Evolutionary conservation across 2,329 filamentous ascomycete species (phyloP).

Genomic region (Scytalidium lignicola): DNA sequence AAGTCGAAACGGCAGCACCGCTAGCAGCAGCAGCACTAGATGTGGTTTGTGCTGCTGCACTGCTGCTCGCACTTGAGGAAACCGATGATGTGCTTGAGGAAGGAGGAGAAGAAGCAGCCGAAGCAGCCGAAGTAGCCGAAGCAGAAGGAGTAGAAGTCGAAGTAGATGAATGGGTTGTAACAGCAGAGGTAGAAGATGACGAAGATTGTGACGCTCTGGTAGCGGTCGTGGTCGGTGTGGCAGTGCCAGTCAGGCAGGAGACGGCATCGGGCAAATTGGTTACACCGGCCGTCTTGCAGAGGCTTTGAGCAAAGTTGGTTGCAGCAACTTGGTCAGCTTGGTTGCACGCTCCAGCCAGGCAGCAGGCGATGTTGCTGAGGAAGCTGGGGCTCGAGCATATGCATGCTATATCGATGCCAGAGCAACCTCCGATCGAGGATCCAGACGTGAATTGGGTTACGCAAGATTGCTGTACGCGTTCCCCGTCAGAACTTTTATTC

Average conservation of each 20-base stretch:
- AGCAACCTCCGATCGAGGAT: constrained; percentile 34
- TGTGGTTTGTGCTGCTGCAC: background rate
- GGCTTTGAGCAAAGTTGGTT: constrained; percentile 26
- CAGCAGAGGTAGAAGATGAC: background rate
- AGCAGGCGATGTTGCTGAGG: constrained; percentile 43
- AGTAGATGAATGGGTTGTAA: constrained; percentile 2
- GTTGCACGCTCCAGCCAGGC: constrained; percentile 39
- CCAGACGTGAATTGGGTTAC: constrained; percentile 31
- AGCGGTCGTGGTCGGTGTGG: background rate
- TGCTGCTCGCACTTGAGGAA: constrained; percentile 4
- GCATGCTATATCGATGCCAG: constrained; percentile 38
- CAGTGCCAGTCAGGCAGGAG: constrained; percentile 9
- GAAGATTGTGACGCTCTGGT: constrained; percentile 4
- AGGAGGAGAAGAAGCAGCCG: background rate
- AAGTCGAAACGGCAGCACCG: background rate
- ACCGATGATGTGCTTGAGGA: background rate
- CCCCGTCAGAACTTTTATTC: background rate
- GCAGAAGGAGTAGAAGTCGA: background rate
- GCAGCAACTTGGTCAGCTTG: constrained; percentile 32
- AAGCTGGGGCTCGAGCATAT: constrained; percentile 43
- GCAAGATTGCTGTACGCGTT: constrained; percentile 24
- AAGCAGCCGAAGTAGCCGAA: background rate
- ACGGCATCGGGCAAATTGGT: constrained; percentile 20
- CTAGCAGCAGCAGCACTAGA: background rate
- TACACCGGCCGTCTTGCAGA: constrained; percentile 31